phyloP scores from a whole-genome alignment of 2,329 filamentous ascomycete species.

The Curvularia hawaiiensis region DNA sequence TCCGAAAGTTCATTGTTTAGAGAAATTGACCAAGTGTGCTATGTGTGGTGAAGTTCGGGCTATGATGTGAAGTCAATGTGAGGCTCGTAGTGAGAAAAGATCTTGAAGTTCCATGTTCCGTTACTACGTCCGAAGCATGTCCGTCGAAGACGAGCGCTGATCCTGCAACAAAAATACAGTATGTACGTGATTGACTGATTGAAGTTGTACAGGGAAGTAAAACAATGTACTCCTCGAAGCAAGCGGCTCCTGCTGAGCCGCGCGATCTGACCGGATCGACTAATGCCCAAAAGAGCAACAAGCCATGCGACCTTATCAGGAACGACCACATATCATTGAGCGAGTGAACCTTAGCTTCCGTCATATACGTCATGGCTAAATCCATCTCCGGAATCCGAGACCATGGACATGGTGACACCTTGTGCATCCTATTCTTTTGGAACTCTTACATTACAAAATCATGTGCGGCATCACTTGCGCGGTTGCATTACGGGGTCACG shows the following conservation, averaged over 20 bases:
- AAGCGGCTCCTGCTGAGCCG: not conserved
- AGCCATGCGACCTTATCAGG: constrained; percentile 12
- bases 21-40: too few relatives aligned
- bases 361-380: constrained; percentile 9
- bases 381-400: not conserved
- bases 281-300: constrained; percentile 13
- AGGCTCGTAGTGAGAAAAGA: too few relatives aligned
- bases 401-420: not conserved
- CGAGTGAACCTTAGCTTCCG: not conserved
- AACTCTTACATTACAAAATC: not conserved
- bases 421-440: not conserved
- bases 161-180: too few relatives aligned
- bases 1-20: too few relatives aligned
- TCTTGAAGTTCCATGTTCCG: too few relatives aligned
- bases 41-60: too few relatives aligned
- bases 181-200: not conserved
- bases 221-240: not conserved
- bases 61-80: too few relatives aligned
- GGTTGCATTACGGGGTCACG: constrained; percentile 21
- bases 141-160: too few relatives aligned
- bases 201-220: not conserved
- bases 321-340: constrained; percentile 5
- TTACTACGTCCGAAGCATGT: too few relatives aligned
- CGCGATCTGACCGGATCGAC: not conserved
- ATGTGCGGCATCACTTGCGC: constrained; percentile 27